phyloP scores from a whole-genome alignment of 768 basidiomycete species.

The Lactarius pseudohatsudake region DNA sequence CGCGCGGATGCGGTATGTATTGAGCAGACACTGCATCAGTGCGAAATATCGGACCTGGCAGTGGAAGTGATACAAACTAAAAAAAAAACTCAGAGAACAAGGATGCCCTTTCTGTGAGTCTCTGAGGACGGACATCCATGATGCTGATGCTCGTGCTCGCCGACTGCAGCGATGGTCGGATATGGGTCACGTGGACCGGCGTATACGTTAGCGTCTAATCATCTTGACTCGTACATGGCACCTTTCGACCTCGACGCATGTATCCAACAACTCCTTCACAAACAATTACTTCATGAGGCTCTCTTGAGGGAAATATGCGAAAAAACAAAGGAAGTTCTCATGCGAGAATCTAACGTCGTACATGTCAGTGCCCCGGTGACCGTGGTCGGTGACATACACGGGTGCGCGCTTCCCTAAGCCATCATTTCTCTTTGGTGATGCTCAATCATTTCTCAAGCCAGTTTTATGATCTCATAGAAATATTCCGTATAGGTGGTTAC shows the following conservation, averaged over 20 bases:
- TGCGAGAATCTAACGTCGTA: slow-evolving; percentile 98
- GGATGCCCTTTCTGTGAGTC: neutral
- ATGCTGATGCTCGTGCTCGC: neutral
- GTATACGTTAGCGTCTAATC: neutral
- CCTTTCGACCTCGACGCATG: slow-evolving; percentile 97
- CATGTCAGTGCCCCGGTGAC: slow-evolving; percentile 97
- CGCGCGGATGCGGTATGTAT: neutral
- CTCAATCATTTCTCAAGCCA: slow-evolving; percentile 59
- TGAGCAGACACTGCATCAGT: slow-evolving; percentile 10
- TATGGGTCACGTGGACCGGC: neutral
- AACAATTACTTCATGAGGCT: slow-evolving; percentile 93
- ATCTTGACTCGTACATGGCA: slow-evolving; percentile 36
- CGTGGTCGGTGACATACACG: slow-evolving; percentile 98
- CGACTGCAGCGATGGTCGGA: neutral
- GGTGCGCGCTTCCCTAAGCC: slow-evolving; percentile 54
- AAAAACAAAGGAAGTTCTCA: slow-evolving; percentile 98
- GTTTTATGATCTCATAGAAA: slow-evolving; percentile 99
- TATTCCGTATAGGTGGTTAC: slow-evolving; percentile 97
- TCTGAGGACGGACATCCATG: neutral
- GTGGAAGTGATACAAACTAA: neutral
- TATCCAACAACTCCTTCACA: slow-evolving; percentile 84
- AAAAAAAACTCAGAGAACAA: neutral
- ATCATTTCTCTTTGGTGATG: slow-evolving; percentile 37
- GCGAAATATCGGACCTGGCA: slow-evolving; percentile 19
- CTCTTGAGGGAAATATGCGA: slow-evolving; percentile 98